Base-by-base conservation (phyloP, 306 rosid species). In the Datisca glomerata region DNA sequence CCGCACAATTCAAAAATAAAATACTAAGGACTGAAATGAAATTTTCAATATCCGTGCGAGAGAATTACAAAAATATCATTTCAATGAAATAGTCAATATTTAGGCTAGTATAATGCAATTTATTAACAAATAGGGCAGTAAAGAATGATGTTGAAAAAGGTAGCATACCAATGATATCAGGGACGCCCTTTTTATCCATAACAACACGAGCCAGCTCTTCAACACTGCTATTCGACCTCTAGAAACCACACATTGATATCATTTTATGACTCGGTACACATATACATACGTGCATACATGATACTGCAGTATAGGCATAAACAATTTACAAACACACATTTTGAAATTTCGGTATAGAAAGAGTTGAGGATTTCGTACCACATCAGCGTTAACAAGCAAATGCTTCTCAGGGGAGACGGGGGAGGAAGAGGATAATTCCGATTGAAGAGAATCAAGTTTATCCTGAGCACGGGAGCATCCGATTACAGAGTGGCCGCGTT, bases 381-480 rank as follows among this genome's bases (percentile, higher is more conserved):
- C 80, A 22, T 86, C 94, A 16, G 71, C 63, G 5, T 56, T 49
- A 48, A 86, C 56, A 45, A 86, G 45, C 38, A 86, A 57, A 49
- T 86, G 96, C 7, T 27, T 56, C 24, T 17, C 66, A 7, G 80
- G 52, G 13, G 70, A 58, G 4, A 37, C 21, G 3, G 32, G 3
- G 13, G 42, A 0, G 15, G 57, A 19, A 2, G 69, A 61, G 25
- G 70, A 35, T 49, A 81, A 73, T 7, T 74, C 74, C 20, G 72
- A 57, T 41, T 59, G 60, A 51, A 86, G 86, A 8, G 83, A 47
- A 40, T 40, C 47, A 31, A 81, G 91, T 45, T 63, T 68, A 42
- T 78, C 86, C 49, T 81, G 86, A 12, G 86, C 4, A 4, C 96
- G 94, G 41, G 86, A 73, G 56, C 94, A 86, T 0, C 96, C 94